A percentile compares a stretch with the other conserved stretches of the same genome.
These are phyloP conservation scores for Haplosporangium sp. DNA, from an alignment of 371 early-diverging fungal genomes.

Conservation along the genomic window DNA sequence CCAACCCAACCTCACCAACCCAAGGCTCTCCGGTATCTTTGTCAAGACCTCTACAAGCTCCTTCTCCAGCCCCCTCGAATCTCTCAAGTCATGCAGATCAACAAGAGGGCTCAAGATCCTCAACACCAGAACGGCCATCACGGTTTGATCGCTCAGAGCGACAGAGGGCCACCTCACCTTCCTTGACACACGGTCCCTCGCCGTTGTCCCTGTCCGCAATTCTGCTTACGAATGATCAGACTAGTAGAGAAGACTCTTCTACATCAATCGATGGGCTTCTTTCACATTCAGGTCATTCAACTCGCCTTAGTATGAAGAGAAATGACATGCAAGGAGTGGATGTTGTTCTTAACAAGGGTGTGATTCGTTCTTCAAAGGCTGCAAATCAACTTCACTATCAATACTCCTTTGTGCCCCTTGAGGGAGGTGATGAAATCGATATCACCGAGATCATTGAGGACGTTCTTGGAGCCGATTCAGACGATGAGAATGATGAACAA, in stretches of 20 bases:
- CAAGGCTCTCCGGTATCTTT: conserved; percentile 33
- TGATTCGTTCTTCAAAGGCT: conserved; percentile 46
- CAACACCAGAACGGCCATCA: conserved; percentile 51
- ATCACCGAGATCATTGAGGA: conserved; percentile 59
- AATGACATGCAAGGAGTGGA: conserved; percentile 55
- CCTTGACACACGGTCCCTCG: conserved; percentile 52
- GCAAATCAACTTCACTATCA: conserved; percentile 25
- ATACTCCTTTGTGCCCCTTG: conserved; percentile 56
- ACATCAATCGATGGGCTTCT: conserved; percentile 16
- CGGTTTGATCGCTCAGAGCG: conserved; percentile 57
- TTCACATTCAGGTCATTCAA: not conserved
- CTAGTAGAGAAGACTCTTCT: conserved; percentile 9
- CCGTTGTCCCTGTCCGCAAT: conserved; percentile 44
- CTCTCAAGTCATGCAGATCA: conserved; percentile 41
- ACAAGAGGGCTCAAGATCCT: conserved; percentile 39
- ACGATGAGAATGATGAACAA: conserved; percentile 51
- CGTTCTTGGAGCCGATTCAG: conserved; percentile 52
- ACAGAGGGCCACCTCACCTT: conserved; percentile 47
- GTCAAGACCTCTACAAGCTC: conserved; percentile 40
- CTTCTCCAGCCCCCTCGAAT: conserved; percentile 53
- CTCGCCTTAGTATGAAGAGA: conserved; percentile 33
- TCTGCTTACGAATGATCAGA: conserved; percentile 18
- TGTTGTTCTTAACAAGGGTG: conserved; percentile 52
- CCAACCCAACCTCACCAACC: conserved; percentile 36
- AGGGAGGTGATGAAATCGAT: conserved; percentile 57